These are phyloP conservation scores for Brassica incana DNA, from an alignment of 345 rosid species.

Conservation along the genomic window DNA sequence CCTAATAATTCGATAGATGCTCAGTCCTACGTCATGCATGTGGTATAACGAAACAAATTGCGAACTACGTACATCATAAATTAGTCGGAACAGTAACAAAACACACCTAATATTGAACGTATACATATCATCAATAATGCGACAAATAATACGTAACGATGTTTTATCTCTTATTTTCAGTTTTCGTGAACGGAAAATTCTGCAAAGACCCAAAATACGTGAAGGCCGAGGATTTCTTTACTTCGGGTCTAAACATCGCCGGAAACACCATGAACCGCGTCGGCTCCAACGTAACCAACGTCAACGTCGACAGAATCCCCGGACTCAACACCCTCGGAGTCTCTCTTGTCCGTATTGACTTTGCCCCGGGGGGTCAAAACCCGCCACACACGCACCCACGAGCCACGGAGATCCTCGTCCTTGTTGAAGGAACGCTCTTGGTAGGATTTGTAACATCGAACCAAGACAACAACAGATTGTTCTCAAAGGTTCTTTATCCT, in stretches of 20 bases:
- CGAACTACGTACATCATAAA: neutral
- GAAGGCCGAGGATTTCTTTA: conserved; percentile 37
- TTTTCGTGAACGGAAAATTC: conserved; percentile 44
- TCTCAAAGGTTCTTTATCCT: conserved; percentile 48
- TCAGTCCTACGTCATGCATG: neutral
- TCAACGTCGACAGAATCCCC: conserved; percentile 33
- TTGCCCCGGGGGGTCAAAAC: conserved; percentile 43
- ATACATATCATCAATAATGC: neutral
- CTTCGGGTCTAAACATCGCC: conserved; percentile 36
- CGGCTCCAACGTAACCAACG: conserved; percentile 43
- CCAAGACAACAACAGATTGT: conserved; percentile 42
- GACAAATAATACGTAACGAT: neutral
- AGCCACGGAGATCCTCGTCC: conserved; percentile 40
- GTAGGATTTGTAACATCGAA: conserved; percentile 45
- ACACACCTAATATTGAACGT: neutral
- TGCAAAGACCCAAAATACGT: conserved; percentile 43
- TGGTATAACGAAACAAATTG: neutral
- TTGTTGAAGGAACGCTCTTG: conserved; percentile 23
- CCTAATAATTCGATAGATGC: neutral
- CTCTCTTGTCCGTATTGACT: conserved; percentile 41
- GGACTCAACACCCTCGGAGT: conserved; percentile 44
- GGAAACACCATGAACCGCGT: conserved; percentile 35
- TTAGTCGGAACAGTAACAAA: neutral
- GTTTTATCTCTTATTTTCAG: conserved; percentile 15
- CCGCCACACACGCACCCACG: conserved; percentile 46